A percentile compares a stretch with the other conserved stretches of the same genome.
Evolutionary conservation across 148 eudicot species (phyloP).

Genomic region (Nepenthes mirabilis): DNA sequence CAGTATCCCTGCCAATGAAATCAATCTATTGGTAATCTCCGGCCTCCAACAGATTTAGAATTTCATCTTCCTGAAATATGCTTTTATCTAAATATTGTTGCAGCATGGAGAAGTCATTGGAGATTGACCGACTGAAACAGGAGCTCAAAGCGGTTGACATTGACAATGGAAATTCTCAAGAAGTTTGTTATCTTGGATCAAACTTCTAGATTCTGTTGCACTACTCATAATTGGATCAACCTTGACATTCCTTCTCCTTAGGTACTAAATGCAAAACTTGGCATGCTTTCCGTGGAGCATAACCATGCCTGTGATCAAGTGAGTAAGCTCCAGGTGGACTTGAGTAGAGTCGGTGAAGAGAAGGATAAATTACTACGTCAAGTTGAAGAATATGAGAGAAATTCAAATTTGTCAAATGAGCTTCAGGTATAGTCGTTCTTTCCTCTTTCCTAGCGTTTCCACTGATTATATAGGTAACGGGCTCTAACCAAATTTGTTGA

Average conservation of each 20-base stretch:
- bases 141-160: slow-evolving; percentile 31
- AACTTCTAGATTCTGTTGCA: neutral
- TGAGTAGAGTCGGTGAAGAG: slow-evolving; percentile 34
- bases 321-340: slow-evolving; percentile 32
- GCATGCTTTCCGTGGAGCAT: slow-evolving; percentile 28
- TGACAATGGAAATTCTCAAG: slow-evolving; percentile 28
- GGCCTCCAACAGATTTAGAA: neutral
- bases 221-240: neutral
- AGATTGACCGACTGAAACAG: slow-evolving; percentile 44
- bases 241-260: slow-evolving; percentile 6
- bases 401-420: slow-evolving; percentile 21
- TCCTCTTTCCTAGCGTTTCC: no score
- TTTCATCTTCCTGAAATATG: neutral
- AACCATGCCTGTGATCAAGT: slow-evolving; percentile 34
- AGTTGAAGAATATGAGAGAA: slow-evolving; percentile 12
- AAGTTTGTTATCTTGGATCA: slow-evolving; percentile 20
- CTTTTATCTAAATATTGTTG: slow-evolving; percentile 6
- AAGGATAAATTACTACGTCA: slow-evolving; percentile 23
- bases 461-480: no score
- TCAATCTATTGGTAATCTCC: neutral
- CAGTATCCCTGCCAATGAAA: no score
- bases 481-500: no score
- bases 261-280: slow-evolving; percentile 23
- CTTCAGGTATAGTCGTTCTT: slow-evolving; percentile 22
- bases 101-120: slow-evolving; percentile 46